These are phyloP conservation scores for Phytophthora pinifolia DNA, from an alignment of 352 stramenopile species.

Conservation along the genomic window DNA sequence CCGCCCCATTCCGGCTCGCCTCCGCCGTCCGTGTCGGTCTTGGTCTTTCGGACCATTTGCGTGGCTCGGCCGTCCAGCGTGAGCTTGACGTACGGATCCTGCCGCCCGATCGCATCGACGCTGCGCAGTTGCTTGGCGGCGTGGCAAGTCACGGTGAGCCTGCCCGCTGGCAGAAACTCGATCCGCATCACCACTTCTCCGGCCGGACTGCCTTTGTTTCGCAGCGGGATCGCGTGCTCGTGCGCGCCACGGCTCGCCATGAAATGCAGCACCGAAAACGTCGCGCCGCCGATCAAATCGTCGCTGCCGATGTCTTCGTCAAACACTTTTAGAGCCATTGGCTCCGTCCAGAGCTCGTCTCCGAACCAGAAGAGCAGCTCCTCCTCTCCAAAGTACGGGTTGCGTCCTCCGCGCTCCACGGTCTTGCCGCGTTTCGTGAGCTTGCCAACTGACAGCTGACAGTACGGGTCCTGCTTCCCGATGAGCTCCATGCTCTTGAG, in stretches of 20 bases:
- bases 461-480: constrained; percentile 91
- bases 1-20: constrained; percentile 84
- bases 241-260: constrained; percentile 53
- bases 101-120: constrained; percentile 69
- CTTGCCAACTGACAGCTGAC: constrained; percentile 73
- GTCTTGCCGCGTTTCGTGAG: constrained; percentile 80
- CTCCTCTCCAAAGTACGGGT: constrained; percentile 92
- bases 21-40: constrained; percentile 86
- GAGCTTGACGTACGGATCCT: constrained; percentile 83
- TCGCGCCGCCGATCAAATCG: constrained; percentile 83
- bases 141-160: constrained; percentile 59
- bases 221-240: constrained; percentile 61
- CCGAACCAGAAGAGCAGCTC: constrained; percentile 92
- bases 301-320: constrained; percentile 91
- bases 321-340: constrained; percentile 73
- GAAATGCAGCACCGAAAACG: constrained; percentile 74
- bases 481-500: constrained; percentile 92
- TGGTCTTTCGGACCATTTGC: constrained; percentile 81
- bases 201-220: constrained; percentile 62
- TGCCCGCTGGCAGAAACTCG: constrained; percentile 82
- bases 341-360: constrained; percentile 86
- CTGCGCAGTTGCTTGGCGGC: constrained; percentile 66
- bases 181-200: constrained; percentile 79
- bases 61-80: constrained; percentile 70
- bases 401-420: constrained; percentile 72